Evolutionary conservation across 78 protist species (phyloP).

Genomic region (Dictyostelium firmibasis): DNA sequence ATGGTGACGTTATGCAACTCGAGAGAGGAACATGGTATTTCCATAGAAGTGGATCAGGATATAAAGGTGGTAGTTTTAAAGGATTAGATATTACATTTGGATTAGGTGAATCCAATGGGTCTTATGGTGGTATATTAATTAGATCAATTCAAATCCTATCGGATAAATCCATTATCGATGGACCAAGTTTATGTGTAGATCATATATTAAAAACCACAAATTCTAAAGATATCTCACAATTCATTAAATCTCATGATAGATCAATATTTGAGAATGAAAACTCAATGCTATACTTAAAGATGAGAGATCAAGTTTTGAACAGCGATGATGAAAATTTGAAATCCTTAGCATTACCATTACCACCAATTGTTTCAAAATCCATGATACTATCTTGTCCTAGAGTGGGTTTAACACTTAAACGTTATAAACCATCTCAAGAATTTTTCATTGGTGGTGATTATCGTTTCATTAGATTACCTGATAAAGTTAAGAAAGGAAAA

Average conservation of each 20-base stretch:
- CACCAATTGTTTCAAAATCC: neutral
- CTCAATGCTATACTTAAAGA: neutral
- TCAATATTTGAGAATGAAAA: slow-evolving; percentile 25
- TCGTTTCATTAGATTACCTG: slow-evolving; percentile 44
- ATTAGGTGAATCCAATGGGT: neutral
- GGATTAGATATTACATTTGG: slow-evolving; percentile 73
- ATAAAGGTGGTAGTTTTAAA: slow-evolving; percentile 30
- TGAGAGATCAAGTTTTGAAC: neutral
- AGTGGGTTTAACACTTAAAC: slow-evolving; percentile 51
- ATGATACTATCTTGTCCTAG: slow-evolving; percentile 15
- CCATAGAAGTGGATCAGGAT: slow-evolving; percentile 47
- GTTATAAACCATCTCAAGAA: neutral
- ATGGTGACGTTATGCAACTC: slow-evolving; percentile 31
- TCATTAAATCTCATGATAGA: slow-evolving; percentile 2
- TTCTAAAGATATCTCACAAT: neutral
- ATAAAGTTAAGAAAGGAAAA: slow-evolving; percentile 64
- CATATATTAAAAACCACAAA: neutral
- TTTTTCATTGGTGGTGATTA: slow-evolving; percentile 26
- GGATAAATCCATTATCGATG: neutral
- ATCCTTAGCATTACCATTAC: neutral
- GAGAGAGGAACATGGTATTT: slow-evolving; percentile 37
- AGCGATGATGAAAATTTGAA: neutral
- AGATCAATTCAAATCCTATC: slow-evolving; percentile 17
- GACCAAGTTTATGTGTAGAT: slow-evolving; percentile 48
- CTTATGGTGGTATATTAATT: slow-evolving; percentile 43